These are phyloP conservation scores for Blyttiomyces sp. DNA, from an alignment of 371 early-diverging fungal species.

Conservation along the genomic window DNA sequence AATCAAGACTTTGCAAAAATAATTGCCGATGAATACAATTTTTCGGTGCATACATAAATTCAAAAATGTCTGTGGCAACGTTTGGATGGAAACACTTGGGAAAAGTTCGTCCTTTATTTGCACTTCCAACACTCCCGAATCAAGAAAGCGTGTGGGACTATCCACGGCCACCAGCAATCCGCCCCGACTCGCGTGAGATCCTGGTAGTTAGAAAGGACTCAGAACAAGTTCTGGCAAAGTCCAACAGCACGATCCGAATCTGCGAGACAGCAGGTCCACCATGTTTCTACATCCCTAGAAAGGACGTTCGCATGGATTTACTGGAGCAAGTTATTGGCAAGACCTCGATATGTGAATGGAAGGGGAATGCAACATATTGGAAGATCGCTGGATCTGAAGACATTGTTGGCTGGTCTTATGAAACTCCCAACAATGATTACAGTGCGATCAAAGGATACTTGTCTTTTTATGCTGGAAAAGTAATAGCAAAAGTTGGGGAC, in stretches of 20 bases:
- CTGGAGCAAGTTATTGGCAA: background rate
- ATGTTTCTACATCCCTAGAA: conserved; percentile 6
- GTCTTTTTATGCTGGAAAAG: conserved; percentile 9
- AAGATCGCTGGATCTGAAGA: background rate
- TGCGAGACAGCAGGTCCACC: conserved; percentile 12
- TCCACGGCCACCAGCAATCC: conserved; percentile 4
- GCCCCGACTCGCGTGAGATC: too few relatives aligned
- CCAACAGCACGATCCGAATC: conserved; percentile 3
- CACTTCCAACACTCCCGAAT: background rate
- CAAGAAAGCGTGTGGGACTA: conserved; percentile 6
- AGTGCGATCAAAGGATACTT: conserved; percentile 4
- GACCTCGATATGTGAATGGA: conserved; percentile 14
- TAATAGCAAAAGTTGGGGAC: background rate
- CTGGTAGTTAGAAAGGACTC: too few relatives aligned
- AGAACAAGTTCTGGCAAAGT: too few relatives aligned
- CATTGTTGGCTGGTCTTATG: conserved; percentile 14
- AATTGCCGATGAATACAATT: too few relatives aligned
- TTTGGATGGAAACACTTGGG: too few relatives aligned
- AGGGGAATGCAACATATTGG: conserved; percentile 10
- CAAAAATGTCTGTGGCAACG: too few relatives aligned
- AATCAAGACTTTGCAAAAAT: too few relatives aligned
- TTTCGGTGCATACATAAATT: too few relatives aligned
- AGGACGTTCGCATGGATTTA: conserved; percentile 6
- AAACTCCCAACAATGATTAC: background rate
- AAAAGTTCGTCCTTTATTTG: background rate